Evolutionary conservation across 805 yeast species (phyloP), one percentile per base, ranked within the genome.

Genomic region (Pichia occidentalis): DNA sequence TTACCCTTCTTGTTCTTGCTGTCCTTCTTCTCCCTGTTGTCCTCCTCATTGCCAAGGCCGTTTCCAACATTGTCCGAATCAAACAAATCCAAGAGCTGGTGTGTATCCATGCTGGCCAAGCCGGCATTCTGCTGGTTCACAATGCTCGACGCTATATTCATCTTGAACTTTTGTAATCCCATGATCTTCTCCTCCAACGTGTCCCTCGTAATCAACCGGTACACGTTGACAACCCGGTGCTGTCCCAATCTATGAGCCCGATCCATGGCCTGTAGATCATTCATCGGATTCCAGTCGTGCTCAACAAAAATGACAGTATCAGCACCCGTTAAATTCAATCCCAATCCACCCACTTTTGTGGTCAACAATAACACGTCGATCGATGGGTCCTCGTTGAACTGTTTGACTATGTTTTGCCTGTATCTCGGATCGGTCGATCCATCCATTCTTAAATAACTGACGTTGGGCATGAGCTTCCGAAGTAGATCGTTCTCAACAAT

Each of bases 241-340:
- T 92, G 99, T 3, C 99, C 99, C 44, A 92, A 70, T 59, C 99
- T 74, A 61, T 92, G 99, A 0, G 98, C 97, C 55, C 99, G 73
- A 59, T 92, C 99, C 99, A 92, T 92, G 0, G 99, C 99, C 59
- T 92, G 99, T 40, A 92, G 68, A 66, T 92, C 99, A 55, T 86
- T 92, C 97, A 94, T 92, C 19, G 99, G 98, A 56, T 92, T 92
- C 99, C 99, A 92, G 59, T 92, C 99, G 54, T 92, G 98, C 55
- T 92, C 99, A 24, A 92, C 95, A 64, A 92, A 92, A n/a, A 92
- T 92, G 32, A 92, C 99, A 0, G 98, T 92, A 57, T 92, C 99
- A 0, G 98, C 98, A 47, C 98, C 97, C 0, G 99, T 92, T 57
- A 92, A 70, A 56, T 92, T 92, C 54, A 92, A 74, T 12, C 99